Evolutionary conservation across 2,329 filamentous ascomycete genomes (phyloP), one percentile per base, ranked within the genome.

Genomic region (Talaromyces sp.): DNA sequence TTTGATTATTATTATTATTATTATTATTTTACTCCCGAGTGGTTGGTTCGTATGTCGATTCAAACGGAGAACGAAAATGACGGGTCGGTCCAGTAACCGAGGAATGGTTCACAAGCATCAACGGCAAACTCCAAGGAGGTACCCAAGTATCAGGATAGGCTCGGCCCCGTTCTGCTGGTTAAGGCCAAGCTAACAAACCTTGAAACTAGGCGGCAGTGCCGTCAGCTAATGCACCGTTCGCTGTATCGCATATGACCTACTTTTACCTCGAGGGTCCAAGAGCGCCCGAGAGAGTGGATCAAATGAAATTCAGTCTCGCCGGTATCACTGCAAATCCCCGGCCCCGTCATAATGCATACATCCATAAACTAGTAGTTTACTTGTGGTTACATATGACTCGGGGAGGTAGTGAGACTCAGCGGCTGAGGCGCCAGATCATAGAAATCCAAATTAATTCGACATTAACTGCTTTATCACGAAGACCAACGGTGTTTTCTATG

Each of bases 231-330:
- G 53, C 59, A 56, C 45, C 16, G 44, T 55, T 49, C 39, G 53
- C 48, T 37, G 54, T 49, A 55, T 52, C 49, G 60, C 58, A 57
- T 55, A 58, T 55, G 54, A 55, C 56, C 52, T 60, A 55, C 53
- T 60, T n/a, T 51, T 54, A 40, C 48, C 48, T 51, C 37, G 24
- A 52, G 51, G 47, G 58, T 58, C 55, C 52, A 62, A 56, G 52
- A 54, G 58, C 58, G 61, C 61, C 61, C 61, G 60, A 56, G 33
- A 50, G 47, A 46, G 60, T 63, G 61, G 60, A 60, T 60, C 56
- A 47, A 57, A 50, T 45, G 46, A 54, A 54, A 53, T 50, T 45
- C 52, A 49, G 53, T 45, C 48, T 48, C 32, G 36, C 43, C 43
- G 50, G 49, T 61, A 22, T 35, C 41, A 29, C 47, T 49, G 50